phyloP scores from a whole-genome alignment of 495 filamentous ascomycete species.

The Thozetella sp. region DNA sequence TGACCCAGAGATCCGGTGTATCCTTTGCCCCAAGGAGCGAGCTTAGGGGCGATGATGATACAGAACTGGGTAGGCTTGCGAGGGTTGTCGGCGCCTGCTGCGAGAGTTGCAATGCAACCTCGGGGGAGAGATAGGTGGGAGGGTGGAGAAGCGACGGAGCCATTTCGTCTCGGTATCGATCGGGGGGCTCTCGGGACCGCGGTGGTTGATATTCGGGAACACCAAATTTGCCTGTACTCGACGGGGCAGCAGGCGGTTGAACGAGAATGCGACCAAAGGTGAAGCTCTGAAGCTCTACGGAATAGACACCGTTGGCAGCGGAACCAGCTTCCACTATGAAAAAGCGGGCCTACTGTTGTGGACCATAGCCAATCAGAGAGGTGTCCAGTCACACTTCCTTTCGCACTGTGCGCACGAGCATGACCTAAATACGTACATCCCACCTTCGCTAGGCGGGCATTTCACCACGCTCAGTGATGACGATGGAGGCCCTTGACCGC shows the following conservation, averaged over 20 bases:
- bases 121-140: constrained; percentile 47
- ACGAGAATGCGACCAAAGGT: background rate
- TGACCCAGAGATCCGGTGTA: constrained; percentile 74
- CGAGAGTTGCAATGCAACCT: constrained; percentile 66
- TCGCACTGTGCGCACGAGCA: constrained; percentile 1
- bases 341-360: background rate
- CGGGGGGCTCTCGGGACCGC: no score
- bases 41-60: constrained; percentile 49
- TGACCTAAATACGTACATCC: constrained; percentile 2
- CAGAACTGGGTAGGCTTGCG: constrained; percentile 42
- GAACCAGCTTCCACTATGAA: background rate
- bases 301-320: background rate
- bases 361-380: background rate
- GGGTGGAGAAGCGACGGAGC: constrained; percentile 50
- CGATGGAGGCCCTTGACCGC: background rate
- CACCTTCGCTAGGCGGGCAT: background rate
- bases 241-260: no score
- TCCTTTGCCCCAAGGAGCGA: constrained; percentile 62
- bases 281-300: background rate
- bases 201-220: no score
- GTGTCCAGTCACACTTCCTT: background rate
- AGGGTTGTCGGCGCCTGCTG: constrained; percentile 78
- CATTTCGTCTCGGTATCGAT: constrained; percentile 26
- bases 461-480: constrained; percentile 2
- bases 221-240: no score